Evolutionary conservation across 139 green algal genomes (phyloP).

Genomic region (Auxenochlorella pyrenoidosa): DNA sequence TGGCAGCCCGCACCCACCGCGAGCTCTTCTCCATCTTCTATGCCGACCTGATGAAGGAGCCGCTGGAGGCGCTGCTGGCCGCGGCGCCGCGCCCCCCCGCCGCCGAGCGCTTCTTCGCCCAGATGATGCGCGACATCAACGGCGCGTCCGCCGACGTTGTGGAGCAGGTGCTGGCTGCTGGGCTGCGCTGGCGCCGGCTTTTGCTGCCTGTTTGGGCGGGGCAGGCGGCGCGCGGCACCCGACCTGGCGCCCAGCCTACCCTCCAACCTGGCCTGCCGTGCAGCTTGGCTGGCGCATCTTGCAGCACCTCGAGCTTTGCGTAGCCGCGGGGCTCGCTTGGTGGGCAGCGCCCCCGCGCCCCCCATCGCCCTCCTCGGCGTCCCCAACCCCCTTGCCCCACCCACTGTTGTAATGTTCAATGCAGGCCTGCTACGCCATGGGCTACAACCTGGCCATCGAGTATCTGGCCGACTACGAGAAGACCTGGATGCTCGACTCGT

Average conservation of each 20-base stretch:
- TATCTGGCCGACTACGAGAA: conserved; percentile 96
- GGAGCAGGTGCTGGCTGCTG: conserved; percentile 36
- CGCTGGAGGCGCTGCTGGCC: conserved; percentile 69
- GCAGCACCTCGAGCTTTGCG: no score
- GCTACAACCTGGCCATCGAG: conserved; percentile 96
- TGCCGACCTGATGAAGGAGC: conserved; percentile 67
- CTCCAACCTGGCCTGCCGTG: no score
- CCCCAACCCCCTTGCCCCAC: background rate
- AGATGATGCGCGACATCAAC: conserved; percentile 87
- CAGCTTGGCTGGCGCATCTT: no score
- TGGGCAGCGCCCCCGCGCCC: background rate
- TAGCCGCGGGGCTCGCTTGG: no score
- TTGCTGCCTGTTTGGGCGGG: no score
- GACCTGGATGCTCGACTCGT: conserved; percentile 93
- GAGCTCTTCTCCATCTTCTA: conserved; percentile 93
- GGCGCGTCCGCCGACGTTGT: conserved; percentile 42
- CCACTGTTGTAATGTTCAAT: no score
- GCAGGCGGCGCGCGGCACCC: no score
- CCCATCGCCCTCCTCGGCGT: no score
- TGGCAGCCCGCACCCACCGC: conserved; percentile 73
- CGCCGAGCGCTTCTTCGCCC: conserved; percentile 68
- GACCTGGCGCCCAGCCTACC: no score
- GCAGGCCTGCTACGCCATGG: conserved; percentile 87
- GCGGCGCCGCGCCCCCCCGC: conserved; percentile 55
- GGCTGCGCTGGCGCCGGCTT: background rate